Evolutionary conservation across 2,329 filamentous ascomycete genomes (phyloP).

Genomic region (Trichoderma pleuroti): DNA sequence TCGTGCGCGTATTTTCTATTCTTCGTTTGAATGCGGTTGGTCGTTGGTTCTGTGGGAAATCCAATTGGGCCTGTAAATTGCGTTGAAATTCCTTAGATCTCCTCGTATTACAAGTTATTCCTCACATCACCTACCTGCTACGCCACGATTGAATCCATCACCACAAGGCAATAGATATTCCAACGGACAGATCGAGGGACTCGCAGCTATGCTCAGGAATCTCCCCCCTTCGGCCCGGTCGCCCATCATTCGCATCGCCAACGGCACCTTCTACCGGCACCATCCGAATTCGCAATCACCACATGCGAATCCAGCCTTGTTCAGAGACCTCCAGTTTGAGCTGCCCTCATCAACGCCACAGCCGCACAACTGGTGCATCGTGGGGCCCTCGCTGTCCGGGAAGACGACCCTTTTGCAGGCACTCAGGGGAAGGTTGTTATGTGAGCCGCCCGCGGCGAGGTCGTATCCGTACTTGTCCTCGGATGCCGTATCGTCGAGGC

Average conservation of each 20-base stretch:
- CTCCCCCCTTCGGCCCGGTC: constrained; percentile 34
- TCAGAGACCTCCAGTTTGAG: constrained; percentile 65
- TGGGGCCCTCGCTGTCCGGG: constrained; percentile 73
- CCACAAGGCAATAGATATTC: background rate
- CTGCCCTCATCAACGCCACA: constrained; percentile 55
- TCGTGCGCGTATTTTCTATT: background rate
- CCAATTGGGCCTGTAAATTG: background rate
- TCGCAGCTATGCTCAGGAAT: constrained; percentile 32
- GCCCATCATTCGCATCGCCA: constrained; percentile 67
- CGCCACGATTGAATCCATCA: background rate
- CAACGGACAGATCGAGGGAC: background rate
- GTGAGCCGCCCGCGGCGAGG: constrained; percentile 69
- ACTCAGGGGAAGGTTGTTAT: constrained; percentile 71
- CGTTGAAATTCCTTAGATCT: background rate
- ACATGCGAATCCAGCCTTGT: constrained; percentile 67
- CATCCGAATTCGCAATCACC: constrained; percentile 56
- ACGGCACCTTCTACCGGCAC: constrained; percentile 79
- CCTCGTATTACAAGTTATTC: background rate
- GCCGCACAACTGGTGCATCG: constrained; percentile 73
- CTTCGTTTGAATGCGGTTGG: background rate
- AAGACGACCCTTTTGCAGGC: constrained; percentile 81
- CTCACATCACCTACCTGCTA: background rate
- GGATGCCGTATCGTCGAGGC: constrained; percentile 51
- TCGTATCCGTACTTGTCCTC: constrained; percentile 75
- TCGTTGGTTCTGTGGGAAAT: background rate